Evolutionary conservation across 805 yeast genomes (phyloP), one percentile per base, ranked within the genome.

Genomic region (Kodamaea lidongshanica): DNA sequence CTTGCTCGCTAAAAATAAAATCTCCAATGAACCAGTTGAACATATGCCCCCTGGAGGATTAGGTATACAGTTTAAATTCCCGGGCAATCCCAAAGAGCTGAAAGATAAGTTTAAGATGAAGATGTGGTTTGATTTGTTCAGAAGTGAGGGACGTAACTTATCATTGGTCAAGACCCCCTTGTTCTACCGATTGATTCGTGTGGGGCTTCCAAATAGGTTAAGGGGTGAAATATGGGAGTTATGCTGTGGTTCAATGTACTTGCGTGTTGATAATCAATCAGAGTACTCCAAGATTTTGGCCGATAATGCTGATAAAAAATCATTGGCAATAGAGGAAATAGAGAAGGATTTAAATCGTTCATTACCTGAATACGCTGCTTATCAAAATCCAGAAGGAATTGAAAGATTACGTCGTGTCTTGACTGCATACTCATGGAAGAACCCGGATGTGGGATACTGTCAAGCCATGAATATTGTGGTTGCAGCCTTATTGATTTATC

Each of bases 181-280:
- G 48, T 94, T 86, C 48, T 83, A 78, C 53, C 83, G 82, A 47
- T 69, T 92, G 29, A 71, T 92, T 6, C 68, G 96, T 29, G 92
- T 88, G 10, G 97, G 98, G 0, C 67, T 92, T 14, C 97, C 97
- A n/a, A 89, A 89, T 50, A 70, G 94, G 36, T 63, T 92, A 32
- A 70, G 99, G 42, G 98, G 98, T 21, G 99, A 92, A 49, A 64
- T 92, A 9, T 92, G 99, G 99, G 98, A 92, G 53, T 59, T 85
- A 32, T 74, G 86, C 30, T 75, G 85, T 25, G 99, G 98, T 3
- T 79, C 95, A 0, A 76, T 87, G 66, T 85, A 75, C 48, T 48
- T 73, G 31, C 65, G 97, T 29, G 71, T 77, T 46, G 73, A 74
- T 30, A 65, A 80, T 44, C 68, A 67, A 8, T 72, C 69, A 0